Conservation (phyloP, 2,329 filamentous ascomycete species). For the Blumeriella jaapii region DNA sequence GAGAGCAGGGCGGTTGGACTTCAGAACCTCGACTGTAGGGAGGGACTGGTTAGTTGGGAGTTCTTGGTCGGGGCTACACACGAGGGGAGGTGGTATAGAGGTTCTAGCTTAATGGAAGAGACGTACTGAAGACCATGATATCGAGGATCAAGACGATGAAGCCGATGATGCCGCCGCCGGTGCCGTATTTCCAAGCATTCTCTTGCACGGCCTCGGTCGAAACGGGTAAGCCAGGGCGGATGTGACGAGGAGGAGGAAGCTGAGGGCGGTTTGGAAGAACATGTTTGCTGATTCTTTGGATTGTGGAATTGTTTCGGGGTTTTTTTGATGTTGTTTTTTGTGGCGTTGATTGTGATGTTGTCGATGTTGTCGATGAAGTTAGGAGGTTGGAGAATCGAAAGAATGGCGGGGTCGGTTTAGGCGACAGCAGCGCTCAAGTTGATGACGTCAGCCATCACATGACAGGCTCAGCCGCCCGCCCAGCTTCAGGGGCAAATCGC, state of each 20-base stretch:
- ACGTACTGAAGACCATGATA: slow-evolving; percentile 50
- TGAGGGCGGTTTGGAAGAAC: slow-evolving; percentile 11
- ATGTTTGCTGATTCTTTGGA: slow-evolving; percentile 6
- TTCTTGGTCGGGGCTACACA: background rate
- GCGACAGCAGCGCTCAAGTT: too few relatives aligned
- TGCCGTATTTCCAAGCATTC: slow-evolving; percentile 45
- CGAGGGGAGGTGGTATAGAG: background rate
- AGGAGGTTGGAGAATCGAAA: too few relatives aligned
- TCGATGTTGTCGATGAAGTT: too few relatives aligned
- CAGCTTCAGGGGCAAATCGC: too few relatives aligned
- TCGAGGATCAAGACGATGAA: slow-evolving; percentile 51
- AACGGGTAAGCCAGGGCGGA: slow-evolving; percentile 34
- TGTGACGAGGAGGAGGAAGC: slow-evolving; percentile 37
- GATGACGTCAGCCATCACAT: too few relatives aligned
- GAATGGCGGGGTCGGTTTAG: too few relatives aligned
- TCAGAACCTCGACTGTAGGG: slow-evolving; percentile 47
- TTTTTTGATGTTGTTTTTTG: too few relatives aligned
- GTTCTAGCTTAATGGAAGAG: background rate
- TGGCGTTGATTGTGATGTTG: too few relatives aligned
- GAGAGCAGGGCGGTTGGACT: slow-evolving; percentile 46
- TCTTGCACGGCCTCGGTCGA: slow-evolving; percentile 14
- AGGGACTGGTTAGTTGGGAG: slow-evolving; percentile 7
- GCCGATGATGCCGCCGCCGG: slow-evolving; percentile 48
- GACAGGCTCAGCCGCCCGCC: too few relatives aligned
- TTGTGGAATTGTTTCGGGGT: too few relatives aligned